Base-by-base conservation (phyloP, 805 yeast genomes). In the Sugiyamaella valdiviana region DNA sequence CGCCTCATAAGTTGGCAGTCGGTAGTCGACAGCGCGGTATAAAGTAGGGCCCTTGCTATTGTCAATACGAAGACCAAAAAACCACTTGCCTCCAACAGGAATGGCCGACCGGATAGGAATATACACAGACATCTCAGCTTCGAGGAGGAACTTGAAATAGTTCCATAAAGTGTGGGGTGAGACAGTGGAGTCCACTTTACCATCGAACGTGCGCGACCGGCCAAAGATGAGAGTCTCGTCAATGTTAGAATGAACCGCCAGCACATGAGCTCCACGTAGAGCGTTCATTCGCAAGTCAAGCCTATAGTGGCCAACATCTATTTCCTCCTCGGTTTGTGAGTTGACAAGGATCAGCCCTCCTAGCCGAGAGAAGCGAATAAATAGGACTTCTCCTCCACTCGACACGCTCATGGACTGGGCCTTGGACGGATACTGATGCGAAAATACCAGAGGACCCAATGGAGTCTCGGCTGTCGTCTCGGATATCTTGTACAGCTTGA, bases 311-410 rank as follows among this genome's bases (percentile, higher is more conserved):
- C 56, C 56, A 17, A 57, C 47, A 39, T 57, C 60, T 12, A 57
- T 56, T 23, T 57, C 60, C 32, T 52, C 56, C 5, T 41, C 37
- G 1, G 60, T 54, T 2, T 29, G 42, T 14, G 50, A 39, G 19
- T 57, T 57, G 37, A 57, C 57, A 19, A 57, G 26, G 5, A 48
- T 44, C 14, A 57, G 44, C 2, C 60, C 60, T 6, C 60, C 60
- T 14, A 57, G 45, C 12, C 60, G 44, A 7, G 47, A 41, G 15
- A 58, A 53, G 19, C 56, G 15, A 5, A 56, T 46, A 51, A 58
- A 55, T 35, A 57, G 42, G 32, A 57, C 54, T 23, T 49, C 50
- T 1, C 55, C 57, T 19, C 44, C 42, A 4, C 43, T 42, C 7
- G 59, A 51, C 4, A 57, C 47, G 2, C 52, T 51, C 23, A 57